Evolutionary conservation across 2,329 filamentous ascomycete species (phyloP).

Genomic region (Cadophora gregata): DNA sequence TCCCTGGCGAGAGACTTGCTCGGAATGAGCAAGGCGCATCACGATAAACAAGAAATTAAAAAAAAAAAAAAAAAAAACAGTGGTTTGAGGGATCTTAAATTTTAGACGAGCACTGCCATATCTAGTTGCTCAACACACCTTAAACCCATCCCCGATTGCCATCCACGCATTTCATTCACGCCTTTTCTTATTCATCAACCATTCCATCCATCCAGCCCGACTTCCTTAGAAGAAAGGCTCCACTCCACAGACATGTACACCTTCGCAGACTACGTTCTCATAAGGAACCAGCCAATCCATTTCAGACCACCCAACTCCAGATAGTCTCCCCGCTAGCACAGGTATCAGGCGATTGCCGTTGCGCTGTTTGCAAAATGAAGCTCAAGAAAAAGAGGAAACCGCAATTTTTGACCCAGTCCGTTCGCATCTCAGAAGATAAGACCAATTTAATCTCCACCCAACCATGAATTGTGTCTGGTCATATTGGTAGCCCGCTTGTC

Average conservation of each 20-base stretch:
- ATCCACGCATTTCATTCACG: slow-evolving; percentile 16
- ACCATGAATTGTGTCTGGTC: slow-evolving; percentile 30
- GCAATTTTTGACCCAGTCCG: slow-evolving; percentile 23
- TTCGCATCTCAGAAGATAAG: slow-evolving; percentile 25
- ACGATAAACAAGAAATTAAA: neutral
- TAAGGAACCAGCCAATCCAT: slow-evolving; percentile 10
- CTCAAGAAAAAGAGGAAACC: slow-evolving; percentile 17
- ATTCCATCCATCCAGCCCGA: slow-evolving; percentile 13
- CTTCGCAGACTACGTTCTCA: neutral
- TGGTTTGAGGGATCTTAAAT: slow-evolving; percentile 29
- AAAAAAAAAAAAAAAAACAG: neutral
- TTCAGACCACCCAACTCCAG: slow-evolving; percentile 17
- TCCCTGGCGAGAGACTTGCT: neutral
- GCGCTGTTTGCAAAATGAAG: neutral
- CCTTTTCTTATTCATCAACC: slow-evolving; percentile 14
- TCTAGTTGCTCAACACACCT: slow-evolving; percentile 27
- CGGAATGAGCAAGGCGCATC: neutral
- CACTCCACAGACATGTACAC: neutral
- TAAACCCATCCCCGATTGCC: slow-evolving; percentile 28
- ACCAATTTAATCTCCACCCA: slow-evolving; percentile 28
- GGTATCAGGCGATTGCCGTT: slow-evolving; percentile 16
- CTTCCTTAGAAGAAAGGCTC: neutral
- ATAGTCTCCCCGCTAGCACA: slow-evolving; percentile 14
- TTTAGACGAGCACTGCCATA: slow-evolving; percentile 30
- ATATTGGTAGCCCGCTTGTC: slow-evolving; percentile 33